phyloP scores from a whole-genome alignment of 2,329 filamentous ascomycete genomes.

The Fusarium concolor region DNA sequence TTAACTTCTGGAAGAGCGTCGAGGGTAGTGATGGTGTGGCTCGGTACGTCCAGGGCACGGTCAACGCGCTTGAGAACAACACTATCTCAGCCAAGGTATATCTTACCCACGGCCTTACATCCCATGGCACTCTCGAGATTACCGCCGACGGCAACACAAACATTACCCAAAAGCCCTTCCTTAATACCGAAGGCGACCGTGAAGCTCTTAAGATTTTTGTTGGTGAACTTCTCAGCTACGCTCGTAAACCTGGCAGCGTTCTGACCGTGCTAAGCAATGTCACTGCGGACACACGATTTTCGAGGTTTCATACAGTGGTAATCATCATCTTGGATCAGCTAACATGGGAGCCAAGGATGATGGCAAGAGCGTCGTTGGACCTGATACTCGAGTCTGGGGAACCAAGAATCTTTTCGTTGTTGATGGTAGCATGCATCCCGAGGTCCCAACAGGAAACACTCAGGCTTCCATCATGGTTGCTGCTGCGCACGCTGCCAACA shows the following conservation, averaged over 20 bases:
- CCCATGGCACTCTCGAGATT: constrained; percentile 58
- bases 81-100: constrained; percentile 61
- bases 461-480: constrained; percentile 45
- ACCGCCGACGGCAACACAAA: constrained; percentile 54
- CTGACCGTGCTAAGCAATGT: constrained; percentile 39
- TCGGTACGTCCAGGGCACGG: constrained; percentile 57
- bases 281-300: constrained; percentile 43
- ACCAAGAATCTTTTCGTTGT: constrained; percentile 49
- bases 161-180: constrained; percentile 53
- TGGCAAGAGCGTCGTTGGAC: constrained; percentile 49
- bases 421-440: constrained; percentile 49
- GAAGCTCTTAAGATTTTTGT: constrained; percentile 46
- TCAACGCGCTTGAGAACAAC: constrained; percentile 56
- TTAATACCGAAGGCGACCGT: constrained; percentile 49
- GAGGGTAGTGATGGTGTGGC: constrained; percentile 53
- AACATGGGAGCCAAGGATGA: constrained; percentile 49
- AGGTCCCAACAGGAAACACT: constrained; percentile 46
- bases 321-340: constrained; percentile 49
- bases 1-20: constrained; percentile 61
- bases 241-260: constrained; percentile 36
- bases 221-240: constrained; percentile 43
- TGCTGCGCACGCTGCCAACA: constrained; percentile 42
- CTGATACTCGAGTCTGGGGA: constrained; percentile 49
- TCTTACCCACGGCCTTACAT: constrained; percentile 62
- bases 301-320: constrained; percentile 41